Conservation (phyloP, 2,329 filamentous ascomycete species). For the Paracamarosporium sp. region DNA sequence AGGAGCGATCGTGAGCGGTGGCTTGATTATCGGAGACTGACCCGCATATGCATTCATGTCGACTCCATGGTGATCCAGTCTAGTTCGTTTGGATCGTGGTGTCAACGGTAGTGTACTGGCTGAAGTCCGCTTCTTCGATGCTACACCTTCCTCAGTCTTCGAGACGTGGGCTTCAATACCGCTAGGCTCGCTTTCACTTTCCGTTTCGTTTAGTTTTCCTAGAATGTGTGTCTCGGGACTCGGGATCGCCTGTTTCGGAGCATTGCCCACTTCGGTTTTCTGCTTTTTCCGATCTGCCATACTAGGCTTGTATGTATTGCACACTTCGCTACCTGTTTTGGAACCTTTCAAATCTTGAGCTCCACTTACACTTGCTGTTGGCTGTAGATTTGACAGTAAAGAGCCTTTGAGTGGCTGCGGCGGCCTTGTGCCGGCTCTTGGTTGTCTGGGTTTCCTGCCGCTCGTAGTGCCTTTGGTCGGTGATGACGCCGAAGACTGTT, state of each 20-base stretch:
- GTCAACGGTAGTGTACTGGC: slow-evolving; percentile 7
- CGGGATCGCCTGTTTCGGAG: background rate
- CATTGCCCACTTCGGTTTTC: background rate
- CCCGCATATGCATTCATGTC: background rate
- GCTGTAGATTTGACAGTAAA: background rate
- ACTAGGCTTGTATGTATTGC: background rate
- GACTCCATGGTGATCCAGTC: background rate
- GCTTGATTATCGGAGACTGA: background rate
- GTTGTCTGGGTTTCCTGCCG: background rate
- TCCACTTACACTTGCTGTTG: background rate
- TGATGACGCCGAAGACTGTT: background rate
- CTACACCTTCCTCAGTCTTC: background rate
- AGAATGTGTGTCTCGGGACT: slow-evolving; percentile 2
- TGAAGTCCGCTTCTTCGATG: slow-evolving; percentile 5
- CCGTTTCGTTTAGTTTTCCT: background rate
- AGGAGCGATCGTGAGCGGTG: slow-evolving; percentile 10
- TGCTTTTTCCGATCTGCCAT: background rate
- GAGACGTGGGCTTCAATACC: background rate
- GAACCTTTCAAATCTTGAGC: background rate
- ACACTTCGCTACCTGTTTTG: background rate
- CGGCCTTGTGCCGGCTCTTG: background rate
- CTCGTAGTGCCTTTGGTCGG: background rate
- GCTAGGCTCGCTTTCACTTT: background rate
- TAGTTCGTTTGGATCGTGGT: slow-evolving; percentile 10
- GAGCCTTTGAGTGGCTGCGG: background rate